Conservation (phyloP, 2,329 filamentous ascomycete species). For the Fusarium sp. region DNA sequence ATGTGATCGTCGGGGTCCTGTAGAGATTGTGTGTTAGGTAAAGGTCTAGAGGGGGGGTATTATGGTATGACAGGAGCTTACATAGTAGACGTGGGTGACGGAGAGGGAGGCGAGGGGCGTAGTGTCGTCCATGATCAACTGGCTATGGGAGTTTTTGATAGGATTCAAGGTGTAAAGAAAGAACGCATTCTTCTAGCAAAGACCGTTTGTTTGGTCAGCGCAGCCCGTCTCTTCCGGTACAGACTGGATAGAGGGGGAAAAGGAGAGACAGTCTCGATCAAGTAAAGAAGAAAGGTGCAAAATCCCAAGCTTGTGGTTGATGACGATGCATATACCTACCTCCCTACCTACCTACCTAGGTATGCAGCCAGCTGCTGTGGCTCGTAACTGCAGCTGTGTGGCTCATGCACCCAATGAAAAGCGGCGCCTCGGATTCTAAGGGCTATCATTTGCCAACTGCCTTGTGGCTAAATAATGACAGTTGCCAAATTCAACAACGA, state of each 20-base stretch:
- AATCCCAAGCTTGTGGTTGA: conserved; percentile 10
- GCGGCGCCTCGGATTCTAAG: conserved; percentile 19
- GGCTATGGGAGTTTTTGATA: not conserved
- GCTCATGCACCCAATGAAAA: conserved; percentile 1
- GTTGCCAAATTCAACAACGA: conserved; percentile 25
- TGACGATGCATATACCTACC: conserved; percentile 22
- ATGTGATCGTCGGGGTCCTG: conserved; percentile 86
- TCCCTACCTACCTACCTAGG: no score
- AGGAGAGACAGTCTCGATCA: not conserved
- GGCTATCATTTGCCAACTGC: conserved; percentile 18
- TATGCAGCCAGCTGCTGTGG: conserved; percentile 3
- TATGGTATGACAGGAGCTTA: conserved; percentile 55
- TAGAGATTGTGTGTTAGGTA: not conserved
- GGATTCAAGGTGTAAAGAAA: conserved; percentile 6
- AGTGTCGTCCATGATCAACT: conserved; percentile 41
- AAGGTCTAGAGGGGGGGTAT: not conserved
- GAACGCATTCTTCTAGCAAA: conserved; percentile 18
- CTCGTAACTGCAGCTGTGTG: conserved; percentile 24
- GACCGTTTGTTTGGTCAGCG: not conserved
- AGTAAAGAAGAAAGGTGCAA: not conserved
- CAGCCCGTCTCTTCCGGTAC: not conserved
- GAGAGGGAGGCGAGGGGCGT: conserved; percentile 86
- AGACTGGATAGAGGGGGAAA: not conserved
- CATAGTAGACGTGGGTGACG: conserved; percentile 95
- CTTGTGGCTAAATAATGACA: not conserved